Conservation (phyloP, 495 filamentous ascomycete genomes). For the Tuber calosporum region DNA sequence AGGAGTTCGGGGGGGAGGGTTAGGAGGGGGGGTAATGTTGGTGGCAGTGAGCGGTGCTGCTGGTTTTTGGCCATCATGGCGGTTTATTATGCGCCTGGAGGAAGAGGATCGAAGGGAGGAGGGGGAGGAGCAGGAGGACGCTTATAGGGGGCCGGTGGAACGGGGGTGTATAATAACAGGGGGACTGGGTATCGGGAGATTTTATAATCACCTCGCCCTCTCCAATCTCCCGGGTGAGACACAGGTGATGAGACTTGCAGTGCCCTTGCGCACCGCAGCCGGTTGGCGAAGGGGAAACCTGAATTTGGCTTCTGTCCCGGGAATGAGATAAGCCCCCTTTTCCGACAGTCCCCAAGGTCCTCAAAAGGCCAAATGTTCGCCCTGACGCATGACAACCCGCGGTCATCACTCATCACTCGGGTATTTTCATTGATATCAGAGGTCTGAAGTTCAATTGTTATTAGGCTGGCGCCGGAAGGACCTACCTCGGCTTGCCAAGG, state of each 20-base stretch:
- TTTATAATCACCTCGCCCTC: not conserved
- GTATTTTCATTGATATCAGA: not conserved
- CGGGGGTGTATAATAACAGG: not conserved
- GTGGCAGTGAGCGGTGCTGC: not conserved
- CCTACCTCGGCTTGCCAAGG: not conserved
- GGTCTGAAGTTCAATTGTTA: too few species aligned
- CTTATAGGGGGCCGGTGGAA: not conserved
- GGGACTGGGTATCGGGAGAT: not conserved
- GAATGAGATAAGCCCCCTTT: not conserved
- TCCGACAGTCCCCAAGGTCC: not conserved
- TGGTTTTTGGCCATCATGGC: not conserved
- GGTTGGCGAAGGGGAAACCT: not conserved
- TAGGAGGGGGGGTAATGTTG: not conserved
- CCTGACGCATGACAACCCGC: not conserved
- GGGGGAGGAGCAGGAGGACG: not conserved
- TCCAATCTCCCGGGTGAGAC: not conserved
- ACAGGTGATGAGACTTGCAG: slow-evolving; percentile 1
- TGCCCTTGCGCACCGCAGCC: not conserved
- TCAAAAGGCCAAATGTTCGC: not conserved
- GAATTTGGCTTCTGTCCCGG: not conserved
- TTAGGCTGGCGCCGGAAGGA: not conserved
- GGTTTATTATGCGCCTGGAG: not conserved
- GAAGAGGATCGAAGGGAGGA: not conserved
- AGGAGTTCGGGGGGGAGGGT: slow-evolving; percentile 1
- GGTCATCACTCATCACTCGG: not conserved